Base-by-base conservation (phyloP, 352 stramenopile species). In the Plasmopara viticola region DNA sequence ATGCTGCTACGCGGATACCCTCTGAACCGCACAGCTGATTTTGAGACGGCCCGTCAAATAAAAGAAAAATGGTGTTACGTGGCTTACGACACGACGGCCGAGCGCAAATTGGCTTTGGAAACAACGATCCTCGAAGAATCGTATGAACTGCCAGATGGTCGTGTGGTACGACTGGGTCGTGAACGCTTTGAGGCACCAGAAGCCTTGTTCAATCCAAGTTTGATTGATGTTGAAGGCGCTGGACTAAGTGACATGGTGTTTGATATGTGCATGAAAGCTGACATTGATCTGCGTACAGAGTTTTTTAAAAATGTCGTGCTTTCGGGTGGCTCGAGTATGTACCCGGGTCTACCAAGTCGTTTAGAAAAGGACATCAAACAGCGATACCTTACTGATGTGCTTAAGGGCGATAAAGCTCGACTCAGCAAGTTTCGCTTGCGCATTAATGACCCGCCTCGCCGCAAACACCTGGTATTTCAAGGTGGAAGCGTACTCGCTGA, bases 291-390 rank as follows among this genome's bases (percentile, higher is more conserved):
- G 35, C 84, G 95, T 46, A 78, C 79, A 5, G 95, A 97, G 50
- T 97, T 98, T 44, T 99, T 98, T 71, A 98, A 98, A 59, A 97
- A 99, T 71, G 98, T 99, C 60, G 87, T 97, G 65, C 78, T 97
- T 7, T 94, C 76, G 4, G 90, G 91, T 29, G 95, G 95, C 15
- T 96, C 87, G 15, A 96, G 77, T 63, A 98, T 98, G 92, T 98
- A 97, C 72, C 92, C 92, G n/a, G 95, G 95, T 31, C 69, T 98
- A 15, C 89, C 91, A 6, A 95, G 80, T 39, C 84, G 93, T 53
- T 70, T 98, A 20, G 88, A 97, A 67, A 96, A 97, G 60, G 92
- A 97, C 55, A 91, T 96, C 46, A 71, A 71, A 53, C 63, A 71
- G 48, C 51, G 63, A 25, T 71, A 71, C 54, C 56, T 93, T 25